Base-by-base conservation (phyloP, 225 moss, liverwort and hornwort genomes). In the Lunularia cruciata region DNA sequence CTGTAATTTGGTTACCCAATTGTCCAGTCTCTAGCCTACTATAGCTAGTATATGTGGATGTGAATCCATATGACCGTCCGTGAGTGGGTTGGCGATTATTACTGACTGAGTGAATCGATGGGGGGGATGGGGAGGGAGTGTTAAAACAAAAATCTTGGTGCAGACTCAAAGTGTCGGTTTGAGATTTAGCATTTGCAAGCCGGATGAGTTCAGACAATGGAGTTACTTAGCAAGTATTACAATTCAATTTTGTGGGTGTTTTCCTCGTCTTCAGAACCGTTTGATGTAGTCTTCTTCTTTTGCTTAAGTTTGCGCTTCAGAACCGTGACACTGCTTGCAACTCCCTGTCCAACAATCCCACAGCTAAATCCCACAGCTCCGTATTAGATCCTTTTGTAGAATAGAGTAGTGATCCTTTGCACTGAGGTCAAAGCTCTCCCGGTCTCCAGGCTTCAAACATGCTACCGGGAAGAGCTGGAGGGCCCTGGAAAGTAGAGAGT, bases 261-360 rank as follows among this genome's bases (percentile, higher is more conserved):
- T 8, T 86, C 84, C 58, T 88, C 85, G 39, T 77, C 83, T 26
- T 81, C 83, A 9, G 25, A 26, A 6, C 57, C 74, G 1, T 58
- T 16, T 1, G 1, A 20, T 16, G 4, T 16, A 2, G 22, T 15
- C 30, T 32, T 57, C 31, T 8, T 11, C 30, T 5, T 57, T 1
- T 11, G 15, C 30, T 25, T 16, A n/a, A 43, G 43, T 15, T 57
- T 16, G 9, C 86, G 66, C 49, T 82, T 87, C 35, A 86, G 69
- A 5, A 84, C 83, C 88, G 86, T 86, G 13, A 86, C 75, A 3
- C 86, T 81, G 78, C 88, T 88, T 3, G 86, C 88, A 32, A 88
- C 76, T 18, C 88, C 88, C 65, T 86, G 88, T 16, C 86, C 88
- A 0, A 88, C 76, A 25, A 84, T 58, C 8, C 88, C 88, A 22